Evolutionary conservation across 257 asterid genomes (phyloP), one percentile per base, ranked within the genome.

Genomic region (Paraleonurus japonicus): DNA sequence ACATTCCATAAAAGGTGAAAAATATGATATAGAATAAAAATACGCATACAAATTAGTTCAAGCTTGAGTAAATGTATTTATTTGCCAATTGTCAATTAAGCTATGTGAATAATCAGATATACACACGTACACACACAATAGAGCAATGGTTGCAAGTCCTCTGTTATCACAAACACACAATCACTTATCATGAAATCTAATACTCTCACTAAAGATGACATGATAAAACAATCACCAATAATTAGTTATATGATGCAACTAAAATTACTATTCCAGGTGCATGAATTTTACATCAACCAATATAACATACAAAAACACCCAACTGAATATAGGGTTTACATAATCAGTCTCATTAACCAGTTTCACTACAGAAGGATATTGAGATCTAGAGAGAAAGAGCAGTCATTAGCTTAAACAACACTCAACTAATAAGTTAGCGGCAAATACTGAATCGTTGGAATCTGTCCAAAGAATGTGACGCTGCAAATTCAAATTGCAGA

Each of bases 201-300:
- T n/a, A n/a, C n/a, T n/a, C 65, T 27, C 23, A 59, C 6, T 17
- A 35, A 64, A 65, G 22, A 64, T 64, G 15, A 12, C 48, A 3
- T 8, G 60, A 60, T 28, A 32, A 5, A 43, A 59, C 65, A 59
- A 26, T 59, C 39, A 45, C 26, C 60, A 66, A 28, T 26, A 47
- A 45, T 41, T 3, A 13, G 6, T 59, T 13, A 17, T 7, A 3
- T 23, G 32, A 62, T 28, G 28, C 28, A 67, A n/a, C n/a, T n/a
- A n/a, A n/a, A n/a, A n/a, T n/a, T n/a, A n/a, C 66, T 30, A 16
- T 7, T 30, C 1, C 16, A 27, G 9, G 57, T 43, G 71, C n/a
- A 23, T 45, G 43, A 43, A 45, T 65, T n/a, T 45, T 65, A n/a
- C 41, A 65, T 65, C 71, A 65, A 45, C 59, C 51, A 33, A 35